A percentile compares a stretch with the other conserved stretches of the same genome.
Conservation (phyloP, 2,329 filamentous ascomycete genomes). For the Canariomyces notabilis region DNA sequence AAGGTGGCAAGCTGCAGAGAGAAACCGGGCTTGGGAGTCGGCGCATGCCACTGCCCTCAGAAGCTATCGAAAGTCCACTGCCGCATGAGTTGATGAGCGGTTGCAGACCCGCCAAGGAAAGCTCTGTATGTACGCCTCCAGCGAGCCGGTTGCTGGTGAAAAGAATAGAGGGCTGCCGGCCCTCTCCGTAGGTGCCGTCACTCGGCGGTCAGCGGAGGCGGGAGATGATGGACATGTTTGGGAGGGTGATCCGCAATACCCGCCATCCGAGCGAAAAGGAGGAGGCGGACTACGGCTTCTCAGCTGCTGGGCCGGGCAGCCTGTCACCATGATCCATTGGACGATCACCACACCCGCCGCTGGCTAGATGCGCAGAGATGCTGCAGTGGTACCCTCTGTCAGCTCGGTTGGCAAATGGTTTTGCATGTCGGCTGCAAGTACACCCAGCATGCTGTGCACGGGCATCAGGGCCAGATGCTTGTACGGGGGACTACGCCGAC, state of each 20-base stretch:
- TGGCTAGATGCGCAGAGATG: conserved; percentile 4
- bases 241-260: conserved; percentile 1
- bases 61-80: neutral
- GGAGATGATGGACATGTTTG: neutral
- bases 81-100: no score
- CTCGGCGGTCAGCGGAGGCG: neutral
- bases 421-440: conserved; percentile 1
- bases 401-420: conserved; percentile 5
- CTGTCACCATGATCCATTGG: neutral
- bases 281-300: conserved; percentile 2
- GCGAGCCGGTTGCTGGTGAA: neutral
- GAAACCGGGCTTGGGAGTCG: neutral
- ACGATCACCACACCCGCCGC: neutral
- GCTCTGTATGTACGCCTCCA: no score
- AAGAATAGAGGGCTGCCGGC: neutral
- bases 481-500: neutral
- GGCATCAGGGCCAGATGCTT: conserved; percentile 6
- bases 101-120: no score
- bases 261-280: neutral
- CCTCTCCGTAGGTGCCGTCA: conserved; percentile 8
- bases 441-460: conserved; percentile 8
- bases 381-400: conserved; percentile 6
- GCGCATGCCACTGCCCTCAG: neutral
- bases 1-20: conserved; percentile 19
- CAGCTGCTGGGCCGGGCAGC: conserved; percentile 2